Evolutionary conservation across 176 grass and related monocot genomes (phyloP).

Genomic region (Eleusine coracana): DNA sequence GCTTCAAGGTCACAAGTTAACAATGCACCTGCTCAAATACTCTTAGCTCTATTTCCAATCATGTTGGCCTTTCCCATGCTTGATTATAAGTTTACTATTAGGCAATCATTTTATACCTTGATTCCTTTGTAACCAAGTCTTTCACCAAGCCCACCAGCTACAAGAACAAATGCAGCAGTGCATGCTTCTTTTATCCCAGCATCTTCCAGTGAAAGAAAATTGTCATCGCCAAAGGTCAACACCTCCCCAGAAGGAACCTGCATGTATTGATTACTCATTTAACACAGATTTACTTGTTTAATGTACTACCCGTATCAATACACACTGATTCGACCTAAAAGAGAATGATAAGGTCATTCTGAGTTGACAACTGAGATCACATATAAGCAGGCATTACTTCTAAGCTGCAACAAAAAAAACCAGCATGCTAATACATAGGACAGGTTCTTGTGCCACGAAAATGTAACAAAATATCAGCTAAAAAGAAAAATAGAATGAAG

Average conservation of each 20-base stretch:
- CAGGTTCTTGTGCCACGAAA: neutral
- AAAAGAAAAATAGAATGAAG: neutral
- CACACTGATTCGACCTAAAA: neutral
- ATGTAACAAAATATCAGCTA: neutral
- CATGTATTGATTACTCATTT: slow-evolving; percentile 20
- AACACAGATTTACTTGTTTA: neutral
- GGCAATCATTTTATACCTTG: slow-evolving; percentile 60
- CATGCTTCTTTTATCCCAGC: slow-evolving; percentile 79
- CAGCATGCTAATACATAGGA: neutral
- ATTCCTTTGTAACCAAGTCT: slow-evolving; percentile 98
- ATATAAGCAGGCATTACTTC: neutral
- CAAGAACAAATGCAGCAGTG: slow-evolving; percentile 91
- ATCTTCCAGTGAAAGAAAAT: slow-evolving; percentile 76
- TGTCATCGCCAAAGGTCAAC: slow-evolving; percentile 78
- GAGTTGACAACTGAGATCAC: neutral
- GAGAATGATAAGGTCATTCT: neutral
- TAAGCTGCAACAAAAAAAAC: neutral
- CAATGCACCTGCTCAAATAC: too few relatives aligned
- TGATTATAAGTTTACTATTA: slow-evolving; percentile 1
- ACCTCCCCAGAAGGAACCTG: slow-evolving; percentile 89
- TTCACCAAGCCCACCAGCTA: slow-evolving; percentile 97
- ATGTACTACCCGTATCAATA: neutral
- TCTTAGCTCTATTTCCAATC: too few relatives aligned
- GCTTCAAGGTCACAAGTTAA: neutral
- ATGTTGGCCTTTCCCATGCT: neutral